Conservation (phyloP, 2,329 filamentous ascomycete genomes). For the Endoconidiophora laricicola region DNA sequence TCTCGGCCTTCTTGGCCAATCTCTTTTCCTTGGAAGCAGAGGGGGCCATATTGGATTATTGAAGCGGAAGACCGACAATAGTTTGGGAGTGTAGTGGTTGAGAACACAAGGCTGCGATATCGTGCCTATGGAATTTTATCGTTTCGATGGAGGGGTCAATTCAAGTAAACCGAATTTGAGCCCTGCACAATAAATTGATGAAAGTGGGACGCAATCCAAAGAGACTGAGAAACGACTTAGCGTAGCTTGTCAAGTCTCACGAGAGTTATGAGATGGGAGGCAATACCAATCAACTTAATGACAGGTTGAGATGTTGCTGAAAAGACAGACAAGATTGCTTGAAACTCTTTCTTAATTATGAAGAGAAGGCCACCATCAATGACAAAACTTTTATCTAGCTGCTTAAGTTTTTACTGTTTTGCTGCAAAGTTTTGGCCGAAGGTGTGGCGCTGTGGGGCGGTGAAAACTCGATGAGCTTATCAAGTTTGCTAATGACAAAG, state of each 20-base stretch:
- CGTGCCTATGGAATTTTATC: slow-evolving; percentile 2
- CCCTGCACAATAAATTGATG: slow-evolving; percentile 5
- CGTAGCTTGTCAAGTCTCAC: not conserved
- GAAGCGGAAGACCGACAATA: slow-evolving; percentile 13
- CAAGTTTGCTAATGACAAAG: not conserved
- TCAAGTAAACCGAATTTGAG: slow-evolving; percentile 9
- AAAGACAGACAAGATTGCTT: not conserved
- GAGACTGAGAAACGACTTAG: not conserved
- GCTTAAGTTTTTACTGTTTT: not conserved
- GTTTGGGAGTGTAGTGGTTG: slow-evolving; percentile 13
- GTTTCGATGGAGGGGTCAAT: slow-evolving; percentile 2
- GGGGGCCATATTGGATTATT: slow-evolving; percentile 36
- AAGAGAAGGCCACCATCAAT: not conserved
- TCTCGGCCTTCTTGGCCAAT: slow-evolving; percentile 52
- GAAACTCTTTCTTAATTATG: slow-evolving; percentile 5
- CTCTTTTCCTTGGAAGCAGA: slow-evolving; percentile 56
- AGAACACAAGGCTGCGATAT: slow-evolving; percentile 8
- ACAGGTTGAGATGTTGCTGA: not conserved
- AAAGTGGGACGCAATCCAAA: slow-evolving; percentile 7
- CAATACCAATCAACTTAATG: not conserved
- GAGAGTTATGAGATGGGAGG: not conserved
- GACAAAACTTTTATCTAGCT: not conserved
- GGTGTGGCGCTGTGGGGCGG: slow-evolving; percentile 9
- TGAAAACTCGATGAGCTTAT: slow-evolving; percentile 12
- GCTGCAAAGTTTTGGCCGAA: slow-evolving; percentile 12